phyloP scores from a whole-genome alignment of 129 eudicot genomes.

The Mikania micrantha region DNA sequence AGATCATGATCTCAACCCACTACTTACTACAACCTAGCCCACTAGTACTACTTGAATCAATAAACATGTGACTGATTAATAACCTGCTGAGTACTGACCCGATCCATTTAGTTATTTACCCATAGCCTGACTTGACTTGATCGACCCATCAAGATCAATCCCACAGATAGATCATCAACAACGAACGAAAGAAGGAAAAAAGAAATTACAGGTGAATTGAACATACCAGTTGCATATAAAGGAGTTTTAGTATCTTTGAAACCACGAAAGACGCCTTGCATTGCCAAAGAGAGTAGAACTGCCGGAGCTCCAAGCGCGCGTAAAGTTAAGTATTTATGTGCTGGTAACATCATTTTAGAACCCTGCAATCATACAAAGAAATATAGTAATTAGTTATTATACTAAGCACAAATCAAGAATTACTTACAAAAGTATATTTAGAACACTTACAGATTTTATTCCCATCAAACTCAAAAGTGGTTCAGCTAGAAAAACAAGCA shows the following conservation, averaged over 20 bases:
- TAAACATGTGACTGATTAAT: too few relatives aligned
- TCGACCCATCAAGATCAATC: too few relatives aligned
- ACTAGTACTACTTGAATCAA: too few relatives aligned
- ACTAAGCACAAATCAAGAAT: not conserved
- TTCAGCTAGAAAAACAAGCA: constrained; percentile 50
- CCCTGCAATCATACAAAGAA: constrained; percentile 29
- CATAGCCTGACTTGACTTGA: too few relatives aligned
- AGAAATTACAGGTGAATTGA: not conserved
- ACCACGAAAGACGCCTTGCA: constrained; percentile 97
- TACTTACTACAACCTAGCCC: too few relatives aligned
- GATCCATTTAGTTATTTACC: too few relatives aligned
- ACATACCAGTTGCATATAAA: constrained; percentile 81
- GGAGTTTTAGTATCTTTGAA: constrained; percentile 90
- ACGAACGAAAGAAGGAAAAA: not conserved
- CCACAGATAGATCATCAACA: too few relatives aligned
- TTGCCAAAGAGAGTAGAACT: constrained; percentile 86
- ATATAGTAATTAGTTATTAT: not conserved
- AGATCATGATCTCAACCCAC: too few relatives aligned
- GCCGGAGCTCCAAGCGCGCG: constrained; percentile 93
- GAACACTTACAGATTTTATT: constrained; percentile 49
- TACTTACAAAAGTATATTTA: not conserved
- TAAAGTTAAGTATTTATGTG: constrained; percentile 53
- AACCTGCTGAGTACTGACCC: too few relatives aligned
- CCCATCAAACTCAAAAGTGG: constrained; percentile 66
- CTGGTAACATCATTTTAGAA: constrained; percentile 67